Evolutionary conservation across 306 rosid species (phyloP).

Genomic region (Rosa lucieae): DNA sequence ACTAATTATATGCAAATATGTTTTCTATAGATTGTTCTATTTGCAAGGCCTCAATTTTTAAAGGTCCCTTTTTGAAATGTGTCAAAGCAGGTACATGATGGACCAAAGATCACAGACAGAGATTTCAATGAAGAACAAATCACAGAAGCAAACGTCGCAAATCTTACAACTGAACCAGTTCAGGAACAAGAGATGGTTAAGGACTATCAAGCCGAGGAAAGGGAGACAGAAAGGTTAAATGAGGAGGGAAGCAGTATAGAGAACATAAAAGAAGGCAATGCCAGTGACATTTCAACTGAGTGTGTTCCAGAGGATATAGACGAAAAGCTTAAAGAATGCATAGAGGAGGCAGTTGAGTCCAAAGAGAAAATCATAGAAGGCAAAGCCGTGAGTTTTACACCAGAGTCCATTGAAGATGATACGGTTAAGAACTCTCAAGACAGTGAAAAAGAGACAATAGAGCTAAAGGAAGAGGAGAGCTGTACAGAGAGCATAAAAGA

Average conservation of each 20-base stretch:
- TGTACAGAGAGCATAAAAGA: constrained; percentile 16
- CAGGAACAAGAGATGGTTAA: constrained; percentile 21
- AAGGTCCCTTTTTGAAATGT: neutral
- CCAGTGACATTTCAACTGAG: constrained; percentile 9
- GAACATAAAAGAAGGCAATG: constrained; percentile 14
- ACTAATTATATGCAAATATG: neutral
- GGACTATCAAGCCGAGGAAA: constrained; percentile 14
- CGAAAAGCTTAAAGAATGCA: constrained; percentile 3
- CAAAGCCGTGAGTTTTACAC: constrained; percentile 7
- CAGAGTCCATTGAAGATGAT: constrained; percentile 27
- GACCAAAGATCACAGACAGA: constrained; percentile 5
- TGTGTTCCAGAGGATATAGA: constrained; percentile 19
- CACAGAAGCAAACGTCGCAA: constrained; percentile 15
- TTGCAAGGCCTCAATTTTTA: neutral
- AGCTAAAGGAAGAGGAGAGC: constrained; percentile 16
- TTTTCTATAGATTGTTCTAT: neutral
- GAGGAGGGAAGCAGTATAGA: constrained; percentile 26
- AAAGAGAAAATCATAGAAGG: constrained; percentile 9
- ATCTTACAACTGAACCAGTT: constrained; percentile 10
- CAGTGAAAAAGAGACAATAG: constrained; percentile 12
- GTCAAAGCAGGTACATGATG: neutral
- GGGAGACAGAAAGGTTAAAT: constrained; percentile 18
- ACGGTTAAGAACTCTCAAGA: constrained; percentile 9
- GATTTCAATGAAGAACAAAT: constrained; percentile 21
- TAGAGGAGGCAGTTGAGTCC: constrained; percentile 19